These are phyloP conservation scores for Protostelium mycophagum DNA, from an alignment of 78 protist genomes.

Conservation along the genomic window DNA sequence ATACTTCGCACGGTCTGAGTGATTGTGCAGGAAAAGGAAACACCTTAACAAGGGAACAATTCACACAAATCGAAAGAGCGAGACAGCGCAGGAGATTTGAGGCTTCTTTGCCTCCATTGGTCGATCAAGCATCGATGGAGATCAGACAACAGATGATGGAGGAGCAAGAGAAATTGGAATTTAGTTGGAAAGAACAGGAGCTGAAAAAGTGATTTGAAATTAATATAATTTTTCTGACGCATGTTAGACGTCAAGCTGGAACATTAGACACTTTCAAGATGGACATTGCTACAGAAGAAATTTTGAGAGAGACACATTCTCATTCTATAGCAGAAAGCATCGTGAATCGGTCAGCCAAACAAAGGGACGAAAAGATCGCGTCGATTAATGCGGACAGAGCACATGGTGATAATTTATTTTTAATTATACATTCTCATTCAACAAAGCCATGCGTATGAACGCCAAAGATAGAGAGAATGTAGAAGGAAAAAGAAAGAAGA, in stretches of 20 bases:
- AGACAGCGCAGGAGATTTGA: slow-evolving; percentile 55
- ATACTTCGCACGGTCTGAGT: too few relatives aligned
- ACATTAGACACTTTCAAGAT: background rate
- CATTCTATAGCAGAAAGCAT: background rate
- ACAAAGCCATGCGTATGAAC: slow-evolving; percentile 25
- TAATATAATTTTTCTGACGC: background rate
- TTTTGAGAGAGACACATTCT: background rate
- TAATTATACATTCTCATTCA: too few relatives aligned
- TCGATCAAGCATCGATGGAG: slow-evolving; percentile 20
- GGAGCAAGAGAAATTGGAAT: slow-evolving; percentile 62
- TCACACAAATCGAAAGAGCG: slow-evolving; percentile 49
- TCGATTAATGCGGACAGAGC: background rate
- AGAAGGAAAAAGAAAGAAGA: background rate
- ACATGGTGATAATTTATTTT: slow-evolving; percentile 18
- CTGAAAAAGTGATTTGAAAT: slow-evolving; percentile 3
- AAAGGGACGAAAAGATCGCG: background rate
- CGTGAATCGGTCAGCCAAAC: background rate
- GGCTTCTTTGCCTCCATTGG: slow-evolving; percentile 61
- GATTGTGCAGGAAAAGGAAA: slow-evolving; percentile 49
- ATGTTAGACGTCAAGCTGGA: background rate
- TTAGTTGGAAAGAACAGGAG: slow-evolving; percentile 66
- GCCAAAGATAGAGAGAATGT: background rate
- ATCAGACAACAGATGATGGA: slow-evolving; percentile 34
- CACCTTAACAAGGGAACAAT: background rate
- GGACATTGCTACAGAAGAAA: background rate